phyloP scores from a whole-genome alignment of 257 asterid species.

The Ilex aquifolium region DNA sequence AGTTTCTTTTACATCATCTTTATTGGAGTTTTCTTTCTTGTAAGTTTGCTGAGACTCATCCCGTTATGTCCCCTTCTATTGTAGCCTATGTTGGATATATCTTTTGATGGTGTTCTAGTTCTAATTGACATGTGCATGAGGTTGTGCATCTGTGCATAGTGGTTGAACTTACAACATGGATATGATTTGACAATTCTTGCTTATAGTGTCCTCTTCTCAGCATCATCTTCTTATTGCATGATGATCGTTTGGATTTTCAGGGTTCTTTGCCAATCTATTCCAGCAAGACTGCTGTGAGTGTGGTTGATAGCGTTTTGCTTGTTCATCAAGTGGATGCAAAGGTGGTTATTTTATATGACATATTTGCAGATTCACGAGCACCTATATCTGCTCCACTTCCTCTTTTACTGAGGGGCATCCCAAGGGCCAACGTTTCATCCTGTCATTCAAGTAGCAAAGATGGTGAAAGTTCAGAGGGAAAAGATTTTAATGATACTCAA shows the following conservation, averaged over 20 bases:
- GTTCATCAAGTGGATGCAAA: constrained; percentile 97
- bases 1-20: too few species aligned
- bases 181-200: too few species aligned
- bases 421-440: constrained; percentile 42
- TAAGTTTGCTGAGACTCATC: too few species aligned
- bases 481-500: constrained; percentile 37
- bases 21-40: too few species aligned
- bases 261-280: constrained; percentile 89
- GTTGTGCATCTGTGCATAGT: too few species aligned
- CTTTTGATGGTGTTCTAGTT: too few species aligned
- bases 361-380: constrained; percentile 62
- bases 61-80: too few species aligned
- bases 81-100: too few species aligned
- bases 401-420: constrained; percentile 61
- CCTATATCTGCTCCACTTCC: constrained; percentile 98
- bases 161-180: too few species aligned
- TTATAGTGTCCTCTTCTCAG: too few species aligned
- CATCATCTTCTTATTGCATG: too few species aligned
- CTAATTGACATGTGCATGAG: too few species aligned
- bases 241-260: constrained; percentile 35
- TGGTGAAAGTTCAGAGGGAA: constrained; percentile 37
- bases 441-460: constrained; percentile 36
- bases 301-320: constrained; percentile 78
- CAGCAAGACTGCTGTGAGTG: constrained; percentile 61
- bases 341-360: constrained; percentile 81